Evolutionary conservation across 2,329 filamentous ascomycete species (phyloP).

Genomic region (Microdochium paspali): DNA sequence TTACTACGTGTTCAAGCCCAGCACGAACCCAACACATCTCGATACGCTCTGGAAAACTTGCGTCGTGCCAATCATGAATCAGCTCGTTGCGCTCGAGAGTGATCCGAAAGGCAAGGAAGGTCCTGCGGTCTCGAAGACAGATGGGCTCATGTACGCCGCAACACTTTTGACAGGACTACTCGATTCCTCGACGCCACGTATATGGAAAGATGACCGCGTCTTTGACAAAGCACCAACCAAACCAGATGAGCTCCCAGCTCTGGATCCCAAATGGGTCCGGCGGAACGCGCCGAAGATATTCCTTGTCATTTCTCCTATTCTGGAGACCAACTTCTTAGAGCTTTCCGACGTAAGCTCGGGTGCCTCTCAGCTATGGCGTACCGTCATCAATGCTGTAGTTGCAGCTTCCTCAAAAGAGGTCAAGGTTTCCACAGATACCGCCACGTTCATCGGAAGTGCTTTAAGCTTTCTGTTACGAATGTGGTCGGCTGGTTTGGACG

Average conservation of each 20-base stretch:
- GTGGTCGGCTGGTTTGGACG: slow-evolving; percentile 53
- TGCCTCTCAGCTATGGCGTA: slow-evolving; percentile 46
- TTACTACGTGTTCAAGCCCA: slow-evolving; percentile 74
- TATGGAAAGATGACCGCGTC: slow-evolving; percentile 70
- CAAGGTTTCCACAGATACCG: slow-evolving; percentile 76
- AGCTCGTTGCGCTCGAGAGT: slow-evolving; percentile 33
- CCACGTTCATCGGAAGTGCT: slow-evolving; percentile 65
- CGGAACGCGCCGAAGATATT: slow-evolving; percentile 60
- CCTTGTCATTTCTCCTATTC: slow-evolving; percentile 45
- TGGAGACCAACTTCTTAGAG: slow-evolving; percentile 52
- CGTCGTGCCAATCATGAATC: slow-evolving; percentile 53
- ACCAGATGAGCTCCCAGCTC: slow-evolving; percentile 67
- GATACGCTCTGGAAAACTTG: slow-evolving; percentile 73
- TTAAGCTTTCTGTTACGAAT: slow-evolving; percentile 60
- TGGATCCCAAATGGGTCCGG: slow-evolving; percentile 83
- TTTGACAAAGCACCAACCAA: slow-evolving; percentile 47
- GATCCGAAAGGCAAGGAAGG: slow-evolving; percentile 19
- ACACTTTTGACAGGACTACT: slow-evolving; percentile 67
- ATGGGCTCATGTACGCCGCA: slow-evolving; percentile 49
- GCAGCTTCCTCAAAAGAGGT: slow-evolving; percentile 76
- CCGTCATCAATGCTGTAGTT: slow-evolving; percentile 52
- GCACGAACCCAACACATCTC: slow-evolving; percentile 52
- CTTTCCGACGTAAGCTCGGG: slow-evolving; percentile 50
- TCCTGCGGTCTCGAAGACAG: slow-evolving; percentile 25
- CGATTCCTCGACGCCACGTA: slow-evolving; percentile 43